Conservation (phyloP, 208 protist species). For the Crithidia acanthocephali region DNA sequence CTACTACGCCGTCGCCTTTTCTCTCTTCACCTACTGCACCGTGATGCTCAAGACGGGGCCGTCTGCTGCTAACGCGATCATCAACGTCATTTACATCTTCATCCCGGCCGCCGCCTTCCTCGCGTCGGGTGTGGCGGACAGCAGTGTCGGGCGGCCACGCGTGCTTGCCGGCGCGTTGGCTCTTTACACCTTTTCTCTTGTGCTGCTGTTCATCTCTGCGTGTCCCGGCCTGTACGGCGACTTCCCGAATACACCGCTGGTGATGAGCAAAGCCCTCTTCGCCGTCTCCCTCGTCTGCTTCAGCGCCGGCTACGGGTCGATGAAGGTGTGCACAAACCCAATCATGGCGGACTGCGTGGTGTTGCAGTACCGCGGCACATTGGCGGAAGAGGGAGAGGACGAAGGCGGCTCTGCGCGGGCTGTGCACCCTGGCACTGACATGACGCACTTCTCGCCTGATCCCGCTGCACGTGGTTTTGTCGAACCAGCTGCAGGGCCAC, state of each 20-base stretch:
- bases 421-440: background rate
- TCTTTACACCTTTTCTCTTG: conserved; percentile 41
- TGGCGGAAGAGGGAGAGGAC: background rate
- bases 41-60: conserved; percentile 54
- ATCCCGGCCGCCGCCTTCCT: conserved; percentile 52
- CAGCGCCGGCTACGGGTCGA: conserved; percentile 58
- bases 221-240: conserved; percentile 44
- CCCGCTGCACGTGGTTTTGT: background rate
- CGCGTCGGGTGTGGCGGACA: conserved; percentile 62
- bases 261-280: conserved; percentile 35
- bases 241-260: conserved; percentile 38
- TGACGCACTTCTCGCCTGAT: background rate
- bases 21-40: conserved; percentile 70
- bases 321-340: conserved; percentile 80
- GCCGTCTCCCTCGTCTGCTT: conserved; percentile 35
- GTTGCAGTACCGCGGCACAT: conserved; percentile 23
- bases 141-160: conserved; percentile 40
- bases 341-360: conserved; percentile 73
- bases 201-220: conserved; percentile 48
- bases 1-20: conserved; percentile 71
- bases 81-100: conserved; percentile 62
- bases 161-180: conserved; percentile 37
- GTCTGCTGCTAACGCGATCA: conserved; percentile 40
- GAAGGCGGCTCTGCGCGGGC: background rate
- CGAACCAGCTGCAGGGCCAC: background rate